Evolutionary conservation across 2,329 filamentous ascomycete genomes (phyloP), one percentile per base, ranked within the genome.

Genomic region (Dichotomopilus funicola): DNA sequence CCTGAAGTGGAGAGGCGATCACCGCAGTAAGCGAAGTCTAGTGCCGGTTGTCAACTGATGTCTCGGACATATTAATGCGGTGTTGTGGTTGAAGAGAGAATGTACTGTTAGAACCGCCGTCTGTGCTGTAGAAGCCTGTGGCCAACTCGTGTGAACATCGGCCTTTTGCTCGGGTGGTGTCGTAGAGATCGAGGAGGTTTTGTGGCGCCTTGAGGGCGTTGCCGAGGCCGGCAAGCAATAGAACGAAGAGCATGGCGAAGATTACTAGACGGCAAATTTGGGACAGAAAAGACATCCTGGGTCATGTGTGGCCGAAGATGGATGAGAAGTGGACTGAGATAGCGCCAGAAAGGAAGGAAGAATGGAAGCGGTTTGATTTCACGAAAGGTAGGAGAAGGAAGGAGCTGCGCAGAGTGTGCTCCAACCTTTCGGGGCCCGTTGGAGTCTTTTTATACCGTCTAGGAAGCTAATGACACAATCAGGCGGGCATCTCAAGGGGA

Each of bases 1-100:
- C 68, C 67, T 13, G 60, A 53, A 19, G 66, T 58, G 9, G 55
- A 11, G 3, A 70, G 60, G 54, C 72, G 69, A 61, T 78, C 75
- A 31, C 71, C 73, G 61, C 75, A 78, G 65, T 78, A 78, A 8
- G 66, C 65, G 52, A 62, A 68, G 12, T 55, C 63, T 67, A 48
- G 12, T n/a, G 34, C 5, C 38, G 36, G 3, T 10, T 5, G 9
- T 34, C 13, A 3, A 6, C 4, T 12, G 12, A 35, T 27, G 19
- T 27, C 19, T 27, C 19, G 19, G 19, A 9, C 3, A 19, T 9
- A 3, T 6, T 3, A 11, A 9, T 19, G 27, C 2, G 5, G 2
- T 42, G 44, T 10, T 19, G 4, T 5, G 37, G 7, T 2, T 34
- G 10, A 5, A 34, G 5, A 51, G 35, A 27, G 9, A n/a, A 38